Base-by-base conservation (phyloP, 176 grass and related monocot genomes). In the Bonia amplexicaulis region DNA sequence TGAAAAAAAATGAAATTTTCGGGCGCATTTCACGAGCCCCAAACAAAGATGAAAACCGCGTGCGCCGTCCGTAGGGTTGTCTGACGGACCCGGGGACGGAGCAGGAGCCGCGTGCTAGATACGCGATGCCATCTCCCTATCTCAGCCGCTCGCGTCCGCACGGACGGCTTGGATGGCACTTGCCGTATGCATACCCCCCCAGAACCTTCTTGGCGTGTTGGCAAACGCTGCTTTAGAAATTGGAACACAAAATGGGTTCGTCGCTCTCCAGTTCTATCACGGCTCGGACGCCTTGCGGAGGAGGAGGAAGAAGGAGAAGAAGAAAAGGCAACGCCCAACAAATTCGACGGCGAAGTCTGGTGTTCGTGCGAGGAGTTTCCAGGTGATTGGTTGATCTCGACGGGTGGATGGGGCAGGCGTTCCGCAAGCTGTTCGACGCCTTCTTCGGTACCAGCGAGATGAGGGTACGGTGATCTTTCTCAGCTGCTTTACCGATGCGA, bases 401-500 rank as follows among this genome's bases (percentile, higher is more conserved):
- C 26, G 60, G 66, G 62, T 29, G 27, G 64, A 94, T 94, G 92
- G 92, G 92, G 62, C 92, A 94, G 85, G 92, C 92, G 72, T 94
- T 94, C 83, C 89, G 92, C 53, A 94, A 94, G 87, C 78, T 94
- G 78, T 94, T 94, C 78, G 92, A 94, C 72, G 70, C 89, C 73
- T 91, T 94, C 87, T 92, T 94, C 82, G 92, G 92, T 87, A 89
- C 61, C 87, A 92, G 88, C 85, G 92, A 94, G 85, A 94, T 94
- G 92, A 89, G 89, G 84, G 92, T 94, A 77, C 0, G 88, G 26
- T 63, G 66, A 27, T 86, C 15, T 72, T 75, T 68, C 33, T 41
- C 39, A 41, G 39, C 39, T 7, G 39, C 39, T 46, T 46, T 46
- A 46, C 45, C 45, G 45, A 46, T 46, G 45, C 11, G 45, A 11